These are phyloP conservation scores for Cladorrhinum sp. DNA, from an alignment of 2,329 filamentous ascomycete genomes.

Conservation along the genomic window DNA sequence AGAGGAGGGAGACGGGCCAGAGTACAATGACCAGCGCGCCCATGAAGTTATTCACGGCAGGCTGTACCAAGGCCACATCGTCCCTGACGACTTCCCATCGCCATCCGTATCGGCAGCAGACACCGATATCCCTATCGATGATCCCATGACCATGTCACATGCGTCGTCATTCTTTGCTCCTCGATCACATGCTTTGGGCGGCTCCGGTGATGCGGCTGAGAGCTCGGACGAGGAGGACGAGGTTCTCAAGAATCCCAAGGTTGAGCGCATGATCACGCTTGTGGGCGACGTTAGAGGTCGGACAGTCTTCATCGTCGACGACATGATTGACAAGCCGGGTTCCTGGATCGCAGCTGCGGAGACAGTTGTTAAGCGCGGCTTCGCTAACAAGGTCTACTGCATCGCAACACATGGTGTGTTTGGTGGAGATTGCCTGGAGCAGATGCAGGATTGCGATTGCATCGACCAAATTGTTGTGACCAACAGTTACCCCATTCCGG, in stretches of 20 bases:
- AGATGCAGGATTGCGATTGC: conserved; percentile 87
- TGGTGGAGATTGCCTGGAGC: conserved; percentile 81
- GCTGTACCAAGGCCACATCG: conserved; percentile 89
- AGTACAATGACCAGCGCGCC: conserved; percentile 77
- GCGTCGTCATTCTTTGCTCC: conserved; percentile 77
- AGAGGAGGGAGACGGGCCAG: conserved; percentile 37
- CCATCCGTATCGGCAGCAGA: conserved; percentile 68
- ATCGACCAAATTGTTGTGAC: conserved; percentile 94
- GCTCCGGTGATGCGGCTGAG: conserved; percentile 77
- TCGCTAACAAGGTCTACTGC: conserved; percentile 91
- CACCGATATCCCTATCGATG: conserved; percentile 64
- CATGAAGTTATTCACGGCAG: conserved; percentile 89
- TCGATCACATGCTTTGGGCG: conserved; percentile 70
- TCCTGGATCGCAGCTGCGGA: conserved; percentile 98
- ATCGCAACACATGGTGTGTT: conserved; percentile 97
- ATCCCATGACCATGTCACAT: conserved; percentile 76
- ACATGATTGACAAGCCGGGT: conserved; percentile 97
- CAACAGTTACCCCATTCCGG: conserved; percentile 90
- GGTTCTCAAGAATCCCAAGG: conserved; percentile 70
- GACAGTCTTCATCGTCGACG: conserved; percentile 91
- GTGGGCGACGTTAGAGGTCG: conserved; percentile 89
- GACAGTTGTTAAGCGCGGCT: conserved; percentile 89
- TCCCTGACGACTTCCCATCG: conserved; percentile 88
- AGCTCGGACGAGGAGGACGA: conserved; percentile 93
- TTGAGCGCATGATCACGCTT: conserved; percentile 95